A percentile compares a stretch with the other conserved stretches of the same genome.
Conservation (phyloP, 2,329 filamentous ascomycete genomes). For the Claviceps cyperi region DNA sequence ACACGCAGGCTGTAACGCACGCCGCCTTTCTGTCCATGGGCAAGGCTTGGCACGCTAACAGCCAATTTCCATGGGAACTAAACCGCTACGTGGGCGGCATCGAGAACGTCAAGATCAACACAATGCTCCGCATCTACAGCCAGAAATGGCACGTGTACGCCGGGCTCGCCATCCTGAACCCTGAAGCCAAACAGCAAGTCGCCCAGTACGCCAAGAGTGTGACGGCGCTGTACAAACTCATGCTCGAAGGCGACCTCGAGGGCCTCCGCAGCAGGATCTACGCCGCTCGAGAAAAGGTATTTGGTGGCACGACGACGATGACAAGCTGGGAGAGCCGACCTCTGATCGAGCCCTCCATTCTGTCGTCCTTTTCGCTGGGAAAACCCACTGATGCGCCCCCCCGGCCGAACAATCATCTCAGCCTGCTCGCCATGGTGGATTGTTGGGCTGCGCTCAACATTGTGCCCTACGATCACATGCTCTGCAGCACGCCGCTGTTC, state of each 20-base stretch:
- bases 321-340: constrained; percentile 46
- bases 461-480: constrained; percentile 98
- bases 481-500: constrained; percentile 95
- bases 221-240: constrained; percentile 90
- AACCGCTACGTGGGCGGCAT: constrained; percentile 93
- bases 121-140: constrained; percentile 90
- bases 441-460: constrained; percentile 93
- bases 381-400: constrained; percentile 41
- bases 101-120: constrained; percentile 98
- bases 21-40: constrained; percentile 96
- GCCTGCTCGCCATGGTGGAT: constrained; percentile 90
- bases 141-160: constrained; percentile 99
- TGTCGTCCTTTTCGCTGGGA: constrained; percentile 80
- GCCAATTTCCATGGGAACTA: constrained; percentile 93
- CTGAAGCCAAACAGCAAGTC: constrained; percentile 82
- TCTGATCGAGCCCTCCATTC: constrained; percentile 65
- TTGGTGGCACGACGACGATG: constrained; percentile 42
- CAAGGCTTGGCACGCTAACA: constrained; percentile 89
- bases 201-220: constrained; percentile 85
- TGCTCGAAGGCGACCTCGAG: constrained; percentile 70
- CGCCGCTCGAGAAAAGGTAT: constrained; percentile 51
- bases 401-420: constrained; percentile 85
- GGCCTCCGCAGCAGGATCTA: constrained; percentile 63
- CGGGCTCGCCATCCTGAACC: constrained; percentile 91
- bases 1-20: constrained; percentile 96